phyloP scores from a whole-genome alignment of 208 protist species.

The Trypanosoma platydactyli region DNA sequence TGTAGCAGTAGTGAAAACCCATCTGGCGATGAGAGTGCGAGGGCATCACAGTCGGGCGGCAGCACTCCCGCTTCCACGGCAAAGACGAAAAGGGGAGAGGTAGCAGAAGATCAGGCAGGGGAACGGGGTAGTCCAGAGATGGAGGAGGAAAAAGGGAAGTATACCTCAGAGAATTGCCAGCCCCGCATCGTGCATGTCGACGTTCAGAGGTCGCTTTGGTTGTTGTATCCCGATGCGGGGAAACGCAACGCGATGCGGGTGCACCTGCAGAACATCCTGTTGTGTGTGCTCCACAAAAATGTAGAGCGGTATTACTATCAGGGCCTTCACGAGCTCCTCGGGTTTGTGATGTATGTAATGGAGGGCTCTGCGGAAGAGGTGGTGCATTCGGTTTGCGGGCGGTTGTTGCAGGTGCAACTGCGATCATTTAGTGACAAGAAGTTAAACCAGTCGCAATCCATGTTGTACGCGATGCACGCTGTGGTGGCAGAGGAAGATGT shows the following conservation, averaged over 20 bases:
- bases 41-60: background rate
- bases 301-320: constrained; percentile 79
- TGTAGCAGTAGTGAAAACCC: background rate
- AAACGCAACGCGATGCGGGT: constrained; percentile 50
- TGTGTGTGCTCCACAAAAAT: constrained; percentile 58
- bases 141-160: constrained; percentile 12
- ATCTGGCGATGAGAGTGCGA: background rate
- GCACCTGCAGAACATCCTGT: constrained; percentile 49
- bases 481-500: constrained; percentile 60
- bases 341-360: constrained; percentile 77
- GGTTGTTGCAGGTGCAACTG: constrained; percentile 63
- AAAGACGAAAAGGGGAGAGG: too few relatives aligned
- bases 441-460: constrained; percentile 62
- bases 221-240: constrained; percentile 52
- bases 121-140: background rate
- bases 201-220: constrained; percentile 77
- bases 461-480: constrained; percentile 77
- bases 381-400: constrained; percentile 58
- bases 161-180: constrained; percentile 77
- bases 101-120: background rate
- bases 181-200: constrained; percentile 73
- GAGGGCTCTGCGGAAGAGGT: constrained; percentile 39
- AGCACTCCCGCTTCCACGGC: background rate
- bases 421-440: constrained; percentile 49
- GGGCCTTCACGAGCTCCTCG: constrained; percentile 85